A percentile compares a stretch with the other conserved stretches of the same genome.
Conservation (phyloP, 2,329 filamentous ascomycete genomes). For the Fusarium sp. region DNA sequence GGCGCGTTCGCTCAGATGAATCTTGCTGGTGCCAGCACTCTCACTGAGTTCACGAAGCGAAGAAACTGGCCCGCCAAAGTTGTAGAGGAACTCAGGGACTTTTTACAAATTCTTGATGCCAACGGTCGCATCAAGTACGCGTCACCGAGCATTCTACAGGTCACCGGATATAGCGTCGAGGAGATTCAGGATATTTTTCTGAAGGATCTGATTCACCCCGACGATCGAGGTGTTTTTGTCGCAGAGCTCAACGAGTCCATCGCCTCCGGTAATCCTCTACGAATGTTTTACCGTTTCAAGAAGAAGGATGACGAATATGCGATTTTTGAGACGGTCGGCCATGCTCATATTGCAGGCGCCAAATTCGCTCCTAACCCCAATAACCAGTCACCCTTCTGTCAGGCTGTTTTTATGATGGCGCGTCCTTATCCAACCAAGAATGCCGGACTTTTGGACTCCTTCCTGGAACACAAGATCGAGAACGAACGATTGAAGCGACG, state of each 20-base stretch:
- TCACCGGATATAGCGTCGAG: conserved; percentile 79
- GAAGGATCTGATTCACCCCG: conserved; percentile 84
- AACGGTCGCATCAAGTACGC: conserved; percentile 86
- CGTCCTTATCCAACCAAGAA: conserved; percentile 91
- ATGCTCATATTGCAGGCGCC: conserved; percentile 84
- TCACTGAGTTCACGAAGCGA: conserved; percentile 70
- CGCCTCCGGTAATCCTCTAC: conserved; percentile 79
- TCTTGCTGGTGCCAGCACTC: conserved; percentile 54
- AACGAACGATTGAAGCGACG: conserved; percentile 87
- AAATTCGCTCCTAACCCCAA: conserved; percentile 70
- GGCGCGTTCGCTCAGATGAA: conserved; percentile 51
- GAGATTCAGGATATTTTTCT: conserved; percentile 82
- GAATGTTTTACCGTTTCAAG: conserved; percentile 88
- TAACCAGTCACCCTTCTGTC: conserved; percentile 77
- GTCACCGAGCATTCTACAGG: conserved; percentile 78
- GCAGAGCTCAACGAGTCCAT: conserved; percentile 92
- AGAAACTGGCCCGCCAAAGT: conserved; percentile 88
- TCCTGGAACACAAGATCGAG: conserved; percentile 96
- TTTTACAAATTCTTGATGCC: conserved; percentile 86
- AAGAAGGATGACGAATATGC: conserved; percentile 76
- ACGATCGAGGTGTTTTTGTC: conserved; percentile 85
- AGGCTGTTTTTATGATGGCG: conserved; percentile 94
- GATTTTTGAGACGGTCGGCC: conserved; percentile 92
- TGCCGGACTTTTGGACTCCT: conserved; percentile 85
- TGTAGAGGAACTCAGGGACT: conserved; percentile 88